Evolutionary conservation across 2,329 filamentous ascomycete species (phyloP).

Genomic region (Lasiodiplodia gonubiensis): DNA sequence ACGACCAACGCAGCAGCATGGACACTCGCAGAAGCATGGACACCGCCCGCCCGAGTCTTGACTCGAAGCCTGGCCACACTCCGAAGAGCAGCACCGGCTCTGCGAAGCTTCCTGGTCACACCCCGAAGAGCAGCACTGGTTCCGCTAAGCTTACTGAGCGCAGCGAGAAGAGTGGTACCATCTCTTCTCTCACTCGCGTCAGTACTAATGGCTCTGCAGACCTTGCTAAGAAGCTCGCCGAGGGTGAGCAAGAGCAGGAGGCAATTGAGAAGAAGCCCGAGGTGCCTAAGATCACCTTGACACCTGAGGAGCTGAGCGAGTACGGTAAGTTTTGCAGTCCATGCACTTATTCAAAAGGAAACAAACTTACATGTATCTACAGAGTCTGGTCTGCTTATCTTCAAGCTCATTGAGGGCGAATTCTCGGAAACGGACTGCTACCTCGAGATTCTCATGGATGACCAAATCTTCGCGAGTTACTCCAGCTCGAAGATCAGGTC

Average conservation of each 20-base stretch:
- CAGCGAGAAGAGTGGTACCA: slow-evolving; percentile 47
- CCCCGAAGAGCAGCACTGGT: slow-evolving; percentile 19
- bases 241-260: slow-evolving; percentile 54
- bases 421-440: slow-evolving; percentile 76
- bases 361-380: slow-evolving; percentile 40
- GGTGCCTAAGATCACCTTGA: slow-evolving; percentile 78
- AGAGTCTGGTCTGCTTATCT: slow-evolving; percentile 92
- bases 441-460: slow-evolving; percentile 90
- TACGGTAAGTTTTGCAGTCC: slow-evolving; percentile 63
- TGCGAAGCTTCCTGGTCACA: slow-evolving; percentile 29
- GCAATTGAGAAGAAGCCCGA: slow-evolving; percentile 59
- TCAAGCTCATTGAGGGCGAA: slow-evolving; percentile 90
- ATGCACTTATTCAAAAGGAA: not conserved
- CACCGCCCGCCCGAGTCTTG: slow-evolving; percentile 31
- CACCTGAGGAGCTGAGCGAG: slow-evolving; percentile 77
- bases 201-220: slow-evolving; percentile 45
- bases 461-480: slow-evolving; percentile 91
- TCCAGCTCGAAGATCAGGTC: slow-evolving; percentile 76
- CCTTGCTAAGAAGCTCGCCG: slow-evolving; percentile 53
- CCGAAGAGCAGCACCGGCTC: slow-evolving; percentile 23
- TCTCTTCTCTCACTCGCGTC: slow-evolving; percentile 46
- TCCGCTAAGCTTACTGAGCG: slow-evolving; percentile 23
- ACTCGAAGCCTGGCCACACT: slow-evolving; percentile 27
- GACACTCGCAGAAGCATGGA: slow-evolving; percentile 32
- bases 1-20: slow-evolving; percentile 30